phyloP scores from a whole-genome alignment of 2,329 filamentous ascomycete species.

The Aspergillus eucalypticola region DNA sequence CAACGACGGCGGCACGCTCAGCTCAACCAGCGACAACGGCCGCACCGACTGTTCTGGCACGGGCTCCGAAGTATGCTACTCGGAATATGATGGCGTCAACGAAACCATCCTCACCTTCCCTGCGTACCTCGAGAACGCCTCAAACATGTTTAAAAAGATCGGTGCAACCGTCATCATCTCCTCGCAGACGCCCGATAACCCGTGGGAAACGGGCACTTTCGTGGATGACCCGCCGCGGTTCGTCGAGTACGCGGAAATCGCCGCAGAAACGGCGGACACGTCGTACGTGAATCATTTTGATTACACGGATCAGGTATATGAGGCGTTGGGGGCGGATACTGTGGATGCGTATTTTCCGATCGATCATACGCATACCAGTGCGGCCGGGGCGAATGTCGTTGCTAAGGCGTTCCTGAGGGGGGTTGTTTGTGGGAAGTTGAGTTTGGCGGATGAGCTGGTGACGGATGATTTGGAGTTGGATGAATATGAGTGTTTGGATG shows the following conservation, averaged over 20 bases:
- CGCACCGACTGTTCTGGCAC: constrained; percentile 60
- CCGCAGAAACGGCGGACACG: constrained; percentile 48
- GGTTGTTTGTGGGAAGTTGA: constrained; percentile 51
- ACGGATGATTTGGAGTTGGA: constrained; percentile 26
- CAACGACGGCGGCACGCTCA: constrained; percentile 66
- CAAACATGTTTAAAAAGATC: constrained; percentile 55
- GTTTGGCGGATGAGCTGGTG: constrained; percentile 39
- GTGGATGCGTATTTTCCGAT: constrained; percentile 59
- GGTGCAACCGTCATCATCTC: constrained; percentile 63
- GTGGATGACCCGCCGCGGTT: constrained; percentile 54
- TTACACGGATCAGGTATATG: constrained; percentile 57
- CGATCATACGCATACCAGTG: constrained; percentile 65
- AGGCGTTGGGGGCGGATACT: constrained; percentile 50
- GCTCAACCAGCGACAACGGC: constrained; percentile 55
- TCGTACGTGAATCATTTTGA: constrained; percentile 63
- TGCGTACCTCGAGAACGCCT: constrained; percentile 60
- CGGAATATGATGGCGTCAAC: constrained; percentile 51
- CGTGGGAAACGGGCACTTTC: constrained; percentile 60
- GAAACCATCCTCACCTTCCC: constrained; percentile 64
- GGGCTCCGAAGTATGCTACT: constrained; percentile 56
- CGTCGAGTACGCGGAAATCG: constrained; percentile 55
- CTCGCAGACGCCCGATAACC: constrained; percentile 63
- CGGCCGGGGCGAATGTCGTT: constrained; percentile 57
- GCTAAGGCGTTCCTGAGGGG: constrained; percentile 62
- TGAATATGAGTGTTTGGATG: constrained; percentile 26